Evolutionary conservation across 2,329 filamentous ascomycete genomes (phyloP).

Genomic region (Bipolaris cookei): DNA sequence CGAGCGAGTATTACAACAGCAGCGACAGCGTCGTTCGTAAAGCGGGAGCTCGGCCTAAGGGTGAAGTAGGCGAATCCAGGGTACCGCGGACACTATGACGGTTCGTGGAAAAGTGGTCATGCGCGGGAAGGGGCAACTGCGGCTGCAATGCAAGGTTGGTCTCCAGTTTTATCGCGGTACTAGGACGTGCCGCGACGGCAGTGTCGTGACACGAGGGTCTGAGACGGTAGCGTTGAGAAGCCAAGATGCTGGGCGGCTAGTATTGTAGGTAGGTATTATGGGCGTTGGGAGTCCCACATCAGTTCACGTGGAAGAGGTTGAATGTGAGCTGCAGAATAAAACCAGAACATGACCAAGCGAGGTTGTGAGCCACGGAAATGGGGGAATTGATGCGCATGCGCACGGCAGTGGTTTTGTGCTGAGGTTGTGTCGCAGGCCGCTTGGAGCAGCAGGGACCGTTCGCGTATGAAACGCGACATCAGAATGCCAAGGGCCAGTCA

Average conservation of each 20-base stretch:
- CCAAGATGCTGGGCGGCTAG: neutral
- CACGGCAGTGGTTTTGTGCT: conserved; percentile 1
- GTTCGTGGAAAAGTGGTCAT: conserved; percentile 3
- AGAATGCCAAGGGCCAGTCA: conserved; percentile 13
- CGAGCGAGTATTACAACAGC: neutral
- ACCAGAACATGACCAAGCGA: neutral
- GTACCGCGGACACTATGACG: conserved; percentile 4
- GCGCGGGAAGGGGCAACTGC: conserved; percentile 10
- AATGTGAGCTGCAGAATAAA: neutral
- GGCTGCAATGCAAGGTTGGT: conserved; percentile 7
- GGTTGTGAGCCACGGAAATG: neutral
- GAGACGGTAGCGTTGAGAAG: conserved; percentile 11
- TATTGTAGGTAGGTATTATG: neutral
- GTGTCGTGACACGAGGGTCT: conserved; percentile 5
- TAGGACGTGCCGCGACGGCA: conserved; percentile 9
- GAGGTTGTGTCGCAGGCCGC: conserved; percentile 9
- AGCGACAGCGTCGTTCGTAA: conserved; percentile 2
- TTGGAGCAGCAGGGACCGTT: conserved; percentile 10
- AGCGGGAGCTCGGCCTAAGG: neutral
- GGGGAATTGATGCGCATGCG: neutral
- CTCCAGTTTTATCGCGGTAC: conserved; percentile 8
- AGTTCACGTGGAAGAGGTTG: neutral
- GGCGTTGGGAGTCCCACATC: no score
- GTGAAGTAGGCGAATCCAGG: conserved; percentile 4
- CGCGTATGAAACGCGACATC: conserved; percentile 14